phyloP scores from a whole-genome alignment of 1,139 yeast genomes.

The Casaregolazyma suthepensis region DNA sequence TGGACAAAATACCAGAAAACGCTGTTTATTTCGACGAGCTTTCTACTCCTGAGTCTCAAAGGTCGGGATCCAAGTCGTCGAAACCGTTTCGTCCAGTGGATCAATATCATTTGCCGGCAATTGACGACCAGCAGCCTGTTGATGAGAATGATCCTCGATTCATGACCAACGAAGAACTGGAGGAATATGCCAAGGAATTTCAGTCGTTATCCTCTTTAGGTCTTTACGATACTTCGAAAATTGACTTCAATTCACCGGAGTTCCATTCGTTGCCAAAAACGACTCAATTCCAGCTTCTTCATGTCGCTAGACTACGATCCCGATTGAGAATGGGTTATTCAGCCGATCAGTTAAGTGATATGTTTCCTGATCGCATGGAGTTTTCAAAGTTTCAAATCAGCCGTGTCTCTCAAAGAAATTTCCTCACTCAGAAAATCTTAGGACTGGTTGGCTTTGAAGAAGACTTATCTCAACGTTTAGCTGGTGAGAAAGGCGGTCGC shows the following conservation, averaged over 20 bases:
- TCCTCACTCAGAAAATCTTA: constrained; percentile 81
- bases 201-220: constrained; percentile 48
- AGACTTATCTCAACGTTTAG: constrained; percentile 51
- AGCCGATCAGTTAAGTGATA: constrained; percentile 71
- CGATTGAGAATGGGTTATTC: constrained; percentile 92
- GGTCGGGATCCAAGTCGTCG: constrained; percentile 7
- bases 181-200: constrained; percentile 51
- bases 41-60: constrained; percentile 12
- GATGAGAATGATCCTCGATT: constrained; percentile 58
- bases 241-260: constrained; percentile 37
- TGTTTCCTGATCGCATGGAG: constrained; percentile 82
- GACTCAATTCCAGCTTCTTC: constrained; percentile 82
- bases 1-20: constrained; percentile 20
- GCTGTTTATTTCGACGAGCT: constrained; percentile 28
- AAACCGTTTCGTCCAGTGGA: constrained; percentile 37
- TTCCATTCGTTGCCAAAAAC: constrained; percentile 52
- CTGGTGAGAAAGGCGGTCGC: constrained; percentile 74
- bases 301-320: constrained; percentile 75
- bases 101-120: constrained; percentile 78
- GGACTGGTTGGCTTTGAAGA: constrained; percentile 78
- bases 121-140: constrained; percentile 40
- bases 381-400: constrained; percentile 90
- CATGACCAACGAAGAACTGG: constrained; percentile 66
- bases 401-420: constrained; percentile 88
- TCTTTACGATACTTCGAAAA: constrained; percentile 26